Base-by-base conservation (phyloP, 1,284 basidiomycete species). In the Porogramme epimiltina region DNA sequence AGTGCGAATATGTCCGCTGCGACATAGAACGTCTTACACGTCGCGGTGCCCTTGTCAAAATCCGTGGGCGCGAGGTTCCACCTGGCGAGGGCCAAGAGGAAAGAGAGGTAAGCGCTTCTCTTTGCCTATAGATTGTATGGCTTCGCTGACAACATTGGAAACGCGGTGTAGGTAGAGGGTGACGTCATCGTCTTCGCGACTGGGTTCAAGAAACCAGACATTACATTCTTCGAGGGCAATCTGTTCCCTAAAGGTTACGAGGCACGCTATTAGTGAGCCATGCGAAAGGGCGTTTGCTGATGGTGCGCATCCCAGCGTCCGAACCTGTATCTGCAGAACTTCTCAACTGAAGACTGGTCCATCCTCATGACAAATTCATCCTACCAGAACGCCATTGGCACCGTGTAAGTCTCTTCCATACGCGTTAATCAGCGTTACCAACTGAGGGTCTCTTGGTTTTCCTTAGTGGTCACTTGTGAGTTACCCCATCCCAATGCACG, bases 101-200 rank as follows among this genome's bases (percentile, higher is more conserved):
- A 23, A 70, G 70, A 28, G 65, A 72, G 47, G 62, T 64, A 26
- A n/a, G 56, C 50, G 13, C 15, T 8, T 31, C 15, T 31, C 28
- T 15, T 31, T 8, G 28, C 28, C 9, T 31, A 8, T 15, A 8
- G 9, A 8, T 8, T 31, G 28, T 31, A 8, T 15, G 28, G 28
- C 15, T 31, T 31, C 15, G 28, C n/a, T n/a, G n/a, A n/a, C n/a
- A n/a, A n/a, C n/a, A n/a, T n/a, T n/a, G n/a, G n/a, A n/a, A 31
- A 15, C 28, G 28, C 15, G 28, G 9, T 37, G 9, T 34, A 75
- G 56, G 68, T 79, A 49, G 63, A 73, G 1, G 83, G 78, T 0
- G 83, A 85, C 60, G 71, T 84, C 4, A 73, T 86, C 34, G 77
- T 87, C 9, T 66, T 87, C 19, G 84, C 85, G 3, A 84, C 82